Evolutionary conservation across 2,329 filamentous ascomycete species (phyloP), one percentile per base, ranked within the genome.

Genomic region (Knufia fluminis): DNA sequence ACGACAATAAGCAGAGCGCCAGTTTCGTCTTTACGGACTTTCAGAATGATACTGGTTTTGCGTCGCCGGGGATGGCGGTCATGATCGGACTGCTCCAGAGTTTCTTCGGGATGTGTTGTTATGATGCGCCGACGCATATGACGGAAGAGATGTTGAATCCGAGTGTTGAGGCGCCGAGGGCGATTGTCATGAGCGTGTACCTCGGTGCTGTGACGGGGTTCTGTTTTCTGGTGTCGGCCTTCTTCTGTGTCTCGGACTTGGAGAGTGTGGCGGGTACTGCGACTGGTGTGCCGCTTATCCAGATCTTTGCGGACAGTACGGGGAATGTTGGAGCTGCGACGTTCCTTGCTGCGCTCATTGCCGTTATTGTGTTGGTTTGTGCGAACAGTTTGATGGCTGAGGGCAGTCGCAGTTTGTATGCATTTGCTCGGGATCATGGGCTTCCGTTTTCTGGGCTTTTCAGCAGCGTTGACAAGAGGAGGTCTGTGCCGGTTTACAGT

Each of bases 1-100:
- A 78, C 52, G 69, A 74, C 31, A 64, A 77, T 57, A 77, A 77
- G 52, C 73, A 78, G 54, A 63, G 71, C 0, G 67, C 76, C 1
- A 68, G 67, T 20, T 79, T 79, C 54, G 77, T 80, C 7, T 79
- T 79, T 58, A 78, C 78, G 52, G 55, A 59, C n/a, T 57, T 59
- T 24, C 49, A 54, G 45, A 79, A 80, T 55, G 66, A 71, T 33
- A 75, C 74, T 0, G 77, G 77, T 1, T 78, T 74, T 60, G n/a
- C n/a, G n/a, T 67, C 70, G 33, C 68, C 66, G 8, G 65, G 69
- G 0, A 78, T 77, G 62, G 68, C 71, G 3, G 72, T 74, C 0
- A 71, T 78, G 24, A 62, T 79, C 17, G 76, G 76, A 2, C 68
- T 79, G 10, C 57, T 79, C 4, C 75, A 79, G 55, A 68, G 71